Conservation (phyloP, 192 early-diverging fungal species). For the Thamnidium elegans region DNA sequence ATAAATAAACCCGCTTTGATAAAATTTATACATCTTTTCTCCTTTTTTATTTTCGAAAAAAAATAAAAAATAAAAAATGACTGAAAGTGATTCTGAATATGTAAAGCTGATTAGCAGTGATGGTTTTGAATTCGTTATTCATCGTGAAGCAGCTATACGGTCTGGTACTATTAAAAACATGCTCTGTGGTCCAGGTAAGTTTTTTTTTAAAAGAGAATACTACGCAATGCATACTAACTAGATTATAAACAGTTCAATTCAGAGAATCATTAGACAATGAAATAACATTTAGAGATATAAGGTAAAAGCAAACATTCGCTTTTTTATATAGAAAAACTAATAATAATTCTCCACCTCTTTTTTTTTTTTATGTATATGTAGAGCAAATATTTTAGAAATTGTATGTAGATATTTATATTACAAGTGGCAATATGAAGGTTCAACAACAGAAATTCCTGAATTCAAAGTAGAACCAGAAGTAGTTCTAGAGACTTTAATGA, state of each 20-base stretch:
- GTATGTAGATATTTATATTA: slow-evolving; percentile 95
- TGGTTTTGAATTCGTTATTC: slow-evolving; percentile 86
- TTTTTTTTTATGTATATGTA: slow-evolving; percentile 38
- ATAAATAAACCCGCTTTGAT: neutral
- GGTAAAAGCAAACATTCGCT: slow-evolving; percentile 43
- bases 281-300: slow-evolving; percentile 89
- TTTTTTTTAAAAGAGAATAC: neutral
- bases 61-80: slow-evolving; percentile 4
- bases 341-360: neutral
- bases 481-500: slow-evolving; percentile 90
- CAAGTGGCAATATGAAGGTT: slow-evolving; percentile 68
- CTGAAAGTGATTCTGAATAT: slow-evolving; percentile 33
- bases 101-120: slow-evolving; percentile 88
- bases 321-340: neutral
- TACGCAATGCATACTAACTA: slow-evolving; percentile 4
- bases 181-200: slow-evolving; percentile 78
- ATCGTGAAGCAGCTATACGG: slow-evolving; percentile 82
- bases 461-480: slow-evolving; percentile 88
- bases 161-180: slow-evolving; percentile 95
- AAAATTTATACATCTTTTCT: neutral
- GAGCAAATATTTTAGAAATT: slow-evolving; percentile 87
- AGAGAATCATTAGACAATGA: slow-evolving; percentile 86
- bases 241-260: slow-evolving; percentile 67
- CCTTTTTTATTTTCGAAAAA: neutral
- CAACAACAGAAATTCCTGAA: slow-evolving; percentile 76